These are phyloP conservation scores for Hericium erinaceus DNA, from an alignment of 768 basidiomycete species.

Conservation along the genomic window DNA sequence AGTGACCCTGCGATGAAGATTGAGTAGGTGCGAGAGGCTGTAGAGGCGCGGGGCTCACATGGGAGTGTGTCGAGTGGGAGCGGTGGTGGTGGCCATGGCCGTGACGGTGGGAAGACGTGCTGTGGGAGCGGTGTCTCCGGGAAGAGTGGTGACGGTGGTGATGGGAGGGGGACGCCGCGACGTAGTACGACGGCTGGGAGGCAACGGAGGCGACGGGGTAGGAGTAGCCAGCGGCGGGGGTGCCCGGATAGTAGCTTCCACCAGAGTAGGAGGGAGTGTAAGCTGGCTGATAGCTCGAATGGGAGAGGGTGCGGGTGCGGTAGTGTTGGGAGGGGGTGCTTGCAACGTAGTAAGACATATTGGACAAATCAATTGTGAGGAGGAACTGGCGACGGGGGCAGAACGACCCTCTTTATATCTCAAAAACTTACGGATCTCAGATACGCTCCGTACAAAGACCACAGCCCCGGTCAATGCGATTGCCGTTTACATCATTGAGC, in stretches of 20 bases:
- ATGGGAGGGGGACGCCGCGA: slow-evolving; percentile 12
- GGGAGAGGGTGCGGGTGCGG: slow-evolving; percentile 15
- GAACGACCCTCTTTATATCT: neutral
- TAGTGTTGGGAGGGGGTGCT: slow-evolving; percentile 14
- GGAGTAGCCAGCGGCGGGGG: slow-evolving; percentile 16
- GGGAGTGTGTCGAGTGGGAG: slow-evolving; percentile 11
- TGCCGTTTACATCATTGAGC: neutral
- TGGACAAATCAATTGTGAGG: slow-evolving; percentile 12
- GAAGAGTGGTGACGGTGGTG: slow-evolving; percentile 9
- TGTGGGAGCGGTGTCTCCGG: slow-evolving; percentile 10
- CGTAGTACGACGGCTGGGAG: slow-evolving; percentile 5
- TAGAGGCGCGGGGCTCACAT: slow-evolving; percentile 6
- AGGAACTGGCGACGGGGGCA: neutral
- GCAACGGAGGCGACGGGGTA: slow-evolving; percentile 7
- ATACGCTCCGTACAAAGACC: neutral
- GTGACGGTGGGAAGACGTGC: slow-evolving; percentile 2
- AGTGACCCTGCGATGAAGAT: neutral
- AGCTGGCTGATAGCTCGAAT: neutral
- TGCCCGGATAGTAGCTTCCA: slow-evolving; percentile 13
- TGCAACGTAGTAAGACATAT: slow-evolving; percentile 18
- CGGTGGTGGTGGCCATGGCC: slow-evolving; percentile 3
- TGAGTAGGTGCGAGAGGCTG: slow-evolving; percentile 1
- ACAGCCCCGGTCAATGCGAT: neutral
- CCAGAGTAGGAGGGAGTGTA: neutral
- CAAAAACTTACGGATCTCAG: neutral